These are phyloP conservation scores for Ophiostoma sp. DNA, from an alignment of 2,329 filamentous ascomycete species.

Conservation along the genomic window DNA sequence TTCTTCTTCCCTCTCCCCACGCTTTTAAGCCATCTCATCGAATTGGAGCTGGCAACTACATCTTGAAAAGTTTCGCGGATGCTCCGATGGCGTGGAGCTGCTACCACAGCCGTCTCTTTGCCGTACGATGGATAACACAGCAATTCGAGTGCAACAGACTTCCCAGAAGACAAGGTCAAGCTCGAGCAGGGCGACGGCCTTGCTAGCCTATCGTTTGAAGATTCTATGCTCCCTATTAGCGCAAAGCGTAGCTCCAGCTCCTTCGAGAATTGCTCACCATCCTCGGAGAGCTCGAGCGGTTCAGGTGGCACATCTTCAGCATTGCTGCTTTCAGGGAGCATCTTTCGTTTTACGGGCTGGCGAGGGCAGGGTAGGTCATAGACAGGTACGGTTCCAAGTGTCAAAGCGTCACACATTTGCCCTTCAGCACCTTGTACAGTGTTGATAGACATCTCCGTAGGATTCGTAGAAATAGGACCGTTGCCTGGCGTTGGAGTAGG, in stretches of 20 bases:
- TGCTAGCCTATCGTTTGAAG: not conserved
- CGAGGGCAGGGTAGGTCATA: not conserved
- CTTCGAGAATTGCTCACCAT: not conserved
- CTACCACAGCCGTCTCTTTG: not conserved
- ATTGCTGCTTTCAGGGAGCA: not conserved
- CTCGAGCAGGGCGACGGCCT: not conserved
- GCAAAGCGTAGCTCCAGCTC: constrained; percentile 11
- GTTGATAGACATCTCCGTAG: not conserved
- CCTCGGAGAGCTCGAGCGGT: not conserved
- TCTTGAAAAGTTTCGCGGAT: not conserved
- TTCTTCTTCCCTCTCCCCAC: not conserved
- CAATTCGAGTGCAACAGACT: not conserved
- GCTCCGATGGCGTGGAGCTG: not conserved
- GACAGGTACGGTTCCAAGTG: not conserved
- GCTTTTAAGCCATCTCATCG: constrained; percentile 4
- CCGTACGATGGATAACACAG: not conserved
- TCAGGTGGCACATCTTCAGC: not conserved
- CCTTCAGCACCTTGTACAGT: not conserved
- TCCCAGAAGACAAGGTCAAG: not conserved
- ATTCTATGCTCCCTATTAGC: not conserved
- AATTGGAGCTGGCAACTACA: not conserved
- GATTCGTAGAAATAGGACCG: not conserved
- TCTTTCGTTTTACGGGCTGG: not conserved
- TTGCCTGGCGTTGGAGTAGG: not conserved
- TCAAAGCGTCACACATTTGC: not conserved